A percentile compares a stretch with the other conserved stretches of the same genome.
phyloP scores from a whole-genome alignment of 441 rosid species.

The Syzygium malaccense region DNA sequence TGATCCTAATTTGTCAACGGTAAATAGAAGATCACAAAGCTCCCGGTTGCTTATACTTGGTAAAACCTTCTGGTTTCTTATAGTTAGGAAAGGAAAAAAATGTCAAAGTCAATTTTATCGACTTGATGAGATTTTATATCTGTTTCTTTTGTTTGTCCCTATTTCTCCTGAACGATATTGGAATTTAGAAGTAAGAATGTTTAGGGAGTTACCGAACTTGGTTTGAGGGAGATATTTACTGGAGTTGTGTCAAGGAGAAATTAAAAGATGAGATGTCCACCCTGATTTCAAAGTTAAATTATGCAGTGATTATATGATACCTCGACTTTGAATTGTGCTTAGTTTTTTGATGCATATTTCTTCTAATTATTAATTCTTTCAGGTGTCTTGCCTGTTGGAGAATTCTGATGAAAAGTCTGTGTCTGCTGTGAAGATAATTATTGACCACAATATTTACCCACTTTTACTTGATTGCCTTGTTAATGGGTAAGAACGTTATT shows the following conservation, averaged over 20 bases:
- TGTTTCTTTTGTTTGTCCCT: not conserved
- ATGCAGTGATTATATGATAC: not conserved
- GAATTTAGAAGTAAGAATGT: not conserved
- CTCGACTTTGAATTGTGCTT: not conserved
- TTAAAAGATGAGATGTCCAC: not conserved
- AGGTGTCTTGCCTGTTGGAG: constrained; percentile 66
- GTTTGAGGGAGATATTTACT: not conserved
- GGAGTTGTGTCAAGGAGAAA: not conserved
- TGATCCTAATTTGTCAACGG: not conserved
- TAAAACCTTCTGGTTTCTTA: not conserved
- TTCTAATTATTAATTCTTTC: not conserved
- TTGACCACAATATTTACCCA: constrained; percentile 52
- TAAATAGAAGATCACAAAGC: not conserved
- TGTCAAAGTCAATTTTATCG: not conserved
- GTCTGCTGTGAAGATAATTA: constrained; percentile 40
- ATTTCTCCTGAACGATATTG: not conserved
- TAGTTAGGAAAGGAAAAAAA: not conserved
- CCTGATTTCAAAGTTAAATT: not conserved
- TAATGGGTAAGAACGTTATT: constrained; percentile 38
- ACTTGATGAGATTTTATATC: not conserved
- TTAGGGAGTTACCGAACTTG: not conserved
- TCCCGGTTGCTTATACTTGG: not conserved
- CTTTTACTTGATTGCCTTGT: constrained; percentile 64
- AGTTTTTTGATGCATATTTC: not conserved
- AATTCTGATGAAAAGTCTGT: constrained; percentile 25